phyloP scores from a whole-genome alignment of 345 rosid species.

The Hibiscus mutabilis region DNA sequence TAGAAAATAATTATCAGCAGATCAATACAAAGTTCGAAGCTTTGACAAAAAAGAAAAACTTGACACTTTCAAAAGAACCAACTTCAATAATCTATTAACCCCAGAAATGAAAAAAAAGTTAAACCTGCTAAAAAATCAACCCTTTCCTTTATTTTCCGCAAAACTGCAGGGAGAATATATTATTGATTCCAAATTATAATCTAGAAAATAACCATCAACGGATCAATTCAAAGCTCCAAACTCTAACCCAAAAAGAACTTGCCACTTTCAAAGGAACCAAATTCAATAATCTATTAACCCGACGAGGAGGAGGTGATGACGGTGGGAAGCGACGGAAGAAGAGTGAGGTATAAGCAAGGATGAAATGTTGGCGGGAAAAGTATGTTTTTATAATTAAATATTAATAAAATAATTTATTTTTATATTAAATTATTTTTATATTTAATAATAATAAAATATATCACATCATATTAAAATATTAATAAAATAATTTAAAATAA shows the following conservation, averaged over 20 bases:
- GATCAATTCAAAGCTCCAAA: slow-evolving; percentile 30
- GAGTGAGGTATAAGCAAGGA: too few species aligned
- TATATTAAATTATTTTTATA: too few species aligned
- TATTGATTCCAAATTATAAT: slow-evolving; percentile 15
- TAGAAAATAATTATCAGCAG: slow-evolving; percentile 20
- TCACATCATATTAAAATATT: too few species aligned
- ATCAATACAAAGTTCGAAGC: slow-evolving; percentile 28
- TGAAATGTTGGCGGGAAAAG: too few species aligned
- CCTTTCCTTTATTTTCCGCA: neutral
- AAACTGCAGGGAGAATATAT: neutral
- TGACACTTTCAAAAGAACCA: neutral
- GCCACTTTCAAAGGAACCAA: neutral
- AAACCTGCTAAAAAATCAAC: neutral
- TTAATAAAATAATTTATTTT: too few species aligned
- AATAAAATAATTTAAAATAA: too few species aligned
- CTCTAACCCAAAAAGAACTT: neutral
- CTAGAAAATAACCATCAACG: slow-evolving; percentile 20
- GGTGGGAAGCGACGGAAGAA: too few species aligned
- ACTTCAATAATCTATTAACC: neutral
- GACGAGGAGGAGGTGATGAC: too few species aligned
- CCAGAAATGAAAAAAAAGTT: neutral
- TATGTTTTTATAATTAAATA: too few species aligned
- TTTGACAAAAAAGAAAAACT: neutral
- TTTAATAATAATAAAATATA: too few species aligned
- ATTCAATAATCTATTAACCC: neutral